phyloP scores from a whole-genome alignment of 2,329 filamentous ascomycete genomes.

The Calonectria hawksworthii region DNA sequence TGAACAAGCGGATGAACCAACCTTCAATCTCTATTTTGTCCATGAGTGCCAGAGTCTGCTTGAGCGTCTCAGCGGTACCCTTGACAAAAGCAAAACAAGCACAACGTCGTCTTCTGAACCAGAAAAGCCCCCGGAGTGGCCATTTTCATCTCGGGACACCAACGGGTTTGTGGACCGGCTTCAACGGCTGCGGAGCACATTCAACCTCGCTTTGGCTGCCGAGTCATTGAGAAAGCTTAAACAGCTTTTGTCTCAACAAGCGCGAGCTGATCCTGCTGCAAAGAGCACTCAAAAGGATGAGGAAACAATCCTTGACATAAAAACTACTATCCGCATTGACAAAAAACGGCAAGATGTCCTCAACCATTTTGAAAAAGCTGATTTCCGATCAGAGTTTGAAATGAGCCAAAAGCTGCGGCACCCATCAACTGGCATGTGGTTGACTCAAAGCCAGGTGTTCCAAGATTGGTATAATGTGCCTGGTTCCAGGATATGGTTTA shows the following conservation, averaged over 20 bases:
- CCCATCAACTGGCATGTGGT: not conserved
- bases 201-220: not conserved
- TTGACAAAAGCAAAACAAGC: not conserved
- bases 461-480: not conserved
- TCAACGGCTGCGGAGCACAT: not conserved
- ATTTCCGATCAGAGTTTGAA: not conserved
- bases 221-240: not conserved
- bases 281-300: not conserved
- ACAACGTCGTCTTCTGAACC: not conserved
- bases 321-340: not conserved
- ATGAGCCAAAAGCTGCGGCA: constrained; percentile 1
- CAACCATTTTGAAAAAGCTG: not conserved
- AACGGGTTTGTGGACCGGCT: not conserved
- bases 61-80: not conserved
- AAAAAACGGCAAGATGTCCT: not conserved
- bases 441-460: not conserved
- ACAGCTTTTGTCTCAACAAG: not conserved
- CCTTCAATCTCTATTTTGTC: not conserved
- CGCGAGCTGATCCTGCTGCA: not conserved
- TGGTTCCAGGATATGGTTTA: constrained; percentile 5
- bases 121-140: not conserved
- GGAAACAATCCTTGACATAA: not conserved
- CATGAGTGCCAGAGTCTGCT: not conserved
- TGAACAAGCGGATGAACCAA: not conserved
- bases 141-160: not conserved